These are phyloP conservation scores for Ascoidea rubescens DNA, from an alignment of 805 yeast genomes.

Conservation along the genomic window DNA sequence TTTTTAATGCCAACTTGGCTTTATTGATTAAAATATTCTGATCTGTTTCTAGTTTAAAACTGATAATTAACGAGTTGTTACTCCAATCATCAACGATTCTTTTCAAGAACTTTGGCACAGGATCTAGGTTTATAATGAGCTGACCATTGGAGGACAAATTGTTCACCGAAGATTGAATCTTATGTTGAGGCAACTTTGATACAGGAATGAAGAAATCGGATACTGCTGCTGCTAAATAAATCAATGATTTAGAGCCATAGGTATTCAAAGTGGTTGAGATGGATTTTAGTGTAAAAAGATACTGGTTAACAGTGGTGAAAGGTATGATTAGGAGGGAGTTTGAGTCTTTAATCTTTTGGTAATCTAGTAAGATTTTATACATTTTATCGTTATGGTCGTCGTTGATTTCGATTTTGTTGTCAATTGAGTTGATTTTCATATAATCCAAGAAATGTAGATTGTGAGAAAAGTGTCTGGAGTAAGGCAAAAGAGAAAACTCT, in stretches of 20 bases:
- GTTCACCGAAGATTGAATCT: slow-evolving; percentile 44
- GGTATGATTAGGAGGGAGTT: slow-evolving; percentile 46
- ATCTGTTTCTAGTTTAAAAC: slow-evolving; percentile 93
- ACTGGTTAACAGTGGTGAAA: slow-evolving; percentile 91
- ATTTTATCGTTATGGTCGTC: slow-evolving; percentile 46
- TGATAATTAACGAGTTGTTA: slow-evolving; percentile 84
- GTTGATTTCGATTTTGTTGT: slow-evolving; percentile 33
- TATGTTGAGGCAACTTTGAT: slow-evolving; percentile 80
- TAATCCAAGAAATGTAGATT: slow-evolving; percentile 57
- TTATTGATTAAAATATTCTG: slow-evolving; percentile 51
- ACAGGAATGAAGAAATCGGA: slow-evolving; percentile 90
- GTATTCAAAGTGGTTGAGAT: slow-evolving; percentile 38
- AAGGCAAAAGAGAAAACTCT: slow-evolving; percentile 84
- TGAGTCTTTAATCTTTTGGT: slow-evolving; percentile 12
- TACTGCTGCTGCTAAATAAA: slow-evolving; percentile 94
- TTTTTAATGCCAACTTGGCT: slow-evolving; percentile 61
- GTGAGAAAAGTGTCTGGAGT: slow-evolving; percentile 78
- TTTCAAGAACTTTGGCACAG: slow-evolving; percentile 88
- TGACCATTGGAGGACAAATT: slow-evolving; percentile 33
- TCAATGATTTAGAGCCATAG: slow-evolving; percentile 40
- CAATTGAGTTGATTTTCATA: slow-evolving; percentile 27
- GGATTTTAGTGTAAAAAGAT: slow-evolving; percentile 66
- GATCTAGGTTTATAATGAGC: slow-evolving; percentile 77
- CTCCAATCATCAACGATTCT: slow-evolving; percentile 91
- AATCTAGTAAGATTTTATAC: slow-evolving; percentile 30